phyloP scores from a whole-genome alignment of 108 stramenopile species.

The Mediolabrus comicus region DNA sequence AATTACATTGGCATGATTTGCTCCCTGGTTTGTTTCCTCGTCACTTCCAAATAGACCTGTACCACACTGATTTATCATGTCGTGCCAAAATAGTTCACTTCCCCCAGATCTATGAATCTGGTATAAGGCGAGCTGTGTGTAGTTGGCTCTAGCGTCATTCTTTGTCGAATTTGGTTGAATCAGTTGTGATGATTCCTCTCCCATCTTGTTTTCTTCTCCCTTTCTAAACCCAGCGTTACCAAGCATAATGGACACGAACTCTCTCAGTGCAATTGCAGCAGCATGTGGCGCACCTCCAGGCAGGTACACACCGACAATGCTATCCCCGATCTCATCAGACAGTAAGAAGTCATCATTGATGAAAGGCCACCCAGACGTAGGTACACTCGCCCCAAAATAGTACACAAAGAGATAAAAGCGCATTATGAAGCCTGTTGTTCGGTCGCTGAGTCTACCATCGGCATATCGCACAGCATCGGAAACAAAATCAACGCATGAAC shows the following conservation, averaged over 20 bases:
- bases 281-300: constrained; percentile 81
- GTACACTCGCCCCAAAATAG: constrained; percentile 78
- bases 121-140: constrained; percentile 79
- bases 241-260: constrained; percentile 57
- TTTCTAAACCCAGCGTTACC: constrained; percentile 15
- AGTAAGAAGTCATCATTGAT: constrained; percentile 23
- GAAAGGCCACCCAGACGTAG: constrained; percentile 45
- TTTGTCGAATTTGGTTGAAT: constrained; percentile 48
- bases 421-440: constrained; percentile 78
- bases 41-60: constrained; percentile 64
- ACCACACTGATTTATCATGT: constrained; percentile 83
- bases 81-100: constrained; percentile 88
- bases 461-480: constrained; percentile 64
- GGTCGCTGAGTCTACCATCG: constrained; percentile 64
- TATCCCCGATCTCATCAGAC: constrained; percentile 11
- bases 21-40: constrained; percentile 21
- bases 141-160: constrained; percentile 59
- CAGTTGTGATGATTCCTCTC: neutral
- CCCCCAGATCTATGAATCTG: constrained; percentile 85
- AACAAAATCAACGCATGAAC: constrained; percentile 80
- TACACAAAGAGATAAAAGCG: constrained; percentile 84
- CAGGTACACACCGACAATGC: constrained; percentile 22
- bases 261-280: constrained; percentile 68
- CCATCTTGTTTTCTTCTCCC: constrained; percentile 3
- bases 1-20: constrained; percentile 51